Conservation (phyloP, 164 flowering plant species). For the Paratinospora sagittata region DNA sequence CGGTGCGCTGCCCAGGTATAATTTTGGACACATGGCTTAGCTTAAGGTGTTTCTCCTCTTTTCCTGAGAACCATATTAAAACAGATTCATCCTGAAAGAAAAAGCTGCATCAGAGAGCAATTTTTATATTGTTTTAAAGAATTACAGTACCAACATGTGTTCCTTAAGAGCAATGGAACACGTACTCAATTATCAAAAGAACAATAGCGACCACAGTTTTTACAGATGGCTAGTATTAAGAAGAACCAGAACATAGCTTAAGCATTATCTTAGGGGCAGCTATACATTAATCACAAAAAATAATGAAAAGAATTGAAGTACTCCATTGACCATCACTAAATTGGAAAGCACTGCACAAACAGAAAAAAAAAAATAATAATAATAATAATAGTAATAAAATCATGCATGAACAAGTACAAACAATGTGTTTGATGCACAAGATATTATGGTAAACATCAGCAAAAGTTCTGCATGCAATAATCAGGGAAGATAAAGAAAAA, state of each 20-base stretch:
- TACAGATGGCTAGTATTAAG: not conserved
- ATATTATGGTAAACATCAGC: no score
- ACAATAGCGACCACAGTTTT: not conserved
- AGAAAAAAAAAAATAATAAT: no score
- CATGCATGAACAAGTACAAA: no score
- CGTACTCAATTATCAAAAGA: not conserved
- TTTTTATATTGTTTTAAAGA: not conserved
- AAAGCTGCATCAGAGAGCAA: constrained; percentile 10
- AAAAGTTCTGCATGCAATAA: no score
- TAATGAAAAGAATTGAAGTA: no score
- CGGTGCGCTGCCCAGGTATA: constrained; percentile 94
- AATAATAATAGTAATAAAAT: no score
- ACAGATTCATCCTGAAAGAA: constrained; percentile 84
- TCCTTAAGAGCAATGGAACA: not conserved
- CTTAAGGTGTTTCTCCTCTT: constrained; percentile 88
- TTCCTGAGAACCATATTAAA: constrained; percentile 90
- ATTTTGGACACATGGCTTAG: constrained; percentile 88
- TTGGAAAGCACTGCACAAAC: no score
- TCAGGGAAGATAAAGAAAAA: no score
- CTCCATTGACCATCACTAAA: no score
- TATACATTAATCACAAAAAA: not conserved
- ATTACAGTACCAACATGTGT: not conserved
- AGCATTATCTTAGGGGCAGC: not conserved
- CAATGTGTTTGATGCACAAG: no score
- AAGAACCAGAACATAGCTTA: constrained; percentile 1